Evolutionary conservation across 2,329 filamentous ascomycete species (phyloP), one percentile per base, ranked within the genome.

Genomic region (Alternaria triticina): DNA sequence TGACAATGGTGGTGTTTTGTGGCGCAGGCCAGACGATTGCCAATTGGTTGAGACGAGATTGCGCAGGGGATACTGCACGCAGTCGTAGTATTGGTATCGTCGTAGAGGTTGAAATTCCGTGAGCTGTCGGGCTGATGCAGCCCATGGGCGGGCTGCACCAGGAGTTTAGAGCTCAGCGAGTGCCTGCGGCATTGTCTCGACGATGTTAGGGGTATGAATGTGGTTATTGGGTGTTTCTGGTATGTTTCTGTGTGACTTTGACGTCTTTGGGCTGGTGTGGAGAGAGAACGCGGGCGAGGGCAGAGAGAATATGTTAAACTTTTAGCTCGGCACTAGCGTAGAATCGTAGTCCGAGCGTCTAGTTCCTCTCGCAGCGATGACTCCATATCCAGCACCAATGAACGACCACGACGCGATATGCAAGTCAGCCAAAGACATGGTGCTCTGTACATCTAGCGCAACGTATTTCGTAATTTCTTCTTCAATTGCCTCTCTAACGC

Each of bases 91-190:
- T 74, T 77, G 56, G 73, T 75, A 79, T 81, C 78, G 77, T 81
- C 79, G 79, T 77, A 70, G 76, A 80, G 78, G 86, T 88, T 87
- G 85, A 86, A 86, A 84, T 84, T 70, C 93, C 90, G 85, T 89
- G 90, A 91, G 90, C 91, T 93, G 91, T 78, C 89, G 89, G 90
- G 91, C 92, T 94, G 88, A 58, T 62, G 65, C 65, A 65, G 62
- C 62, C 65, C 65, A 33, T 62, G 62, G 52, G 47, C 43, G 62
- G 65, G 62, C 65, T 58, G 65, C 65, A 67, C 59, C 65, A 67
- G 65, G 59, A 65, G 54, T 93, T 94, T 94, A 96, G 91, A 95
- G 92, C 91, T 80, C 81, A 82, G 79, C 79, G 80, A 82, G 77
- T 72, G 81, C 81, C 81, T 81, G 80, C 72, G 80, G 80, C 81